These are phyloP conservation scores for Monilinia laxa DNA, from an alignment of 2,329 filamentous ascomycete species.

Conservation along the genomic window DNA sequence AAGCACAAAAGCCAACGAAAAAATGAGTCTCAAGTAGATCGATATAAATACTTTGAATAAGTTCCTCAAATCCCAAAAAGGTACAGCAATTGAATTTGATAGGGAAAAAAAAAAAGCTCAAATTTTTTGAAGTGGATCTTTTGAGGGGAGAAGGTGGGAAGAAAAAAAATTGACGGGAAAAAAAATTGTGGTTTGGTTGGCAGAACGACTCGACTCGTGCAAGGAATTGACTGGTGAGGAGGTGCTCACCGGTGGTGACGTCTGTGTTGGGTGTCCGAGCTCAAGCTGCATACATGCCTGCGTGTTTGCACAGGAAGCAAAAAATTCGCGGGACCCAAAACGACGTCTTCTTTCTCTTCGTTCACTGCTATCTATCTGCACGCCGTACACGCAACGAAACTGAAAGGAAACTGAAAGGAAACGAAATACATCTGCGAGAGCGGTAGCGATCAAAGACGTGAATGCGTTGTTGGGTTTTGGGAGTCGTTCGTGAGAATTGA, in stretches of 20 bases:
- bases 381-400: too few species aligned
- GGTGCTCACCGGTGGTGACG: constrained; percentile 19
- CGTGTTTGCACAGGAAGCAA: background rate
- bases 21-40: too few species aligned
- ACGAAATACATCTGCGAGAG: too few species aligned
- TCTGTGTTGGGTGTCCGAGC: constrained; percentile 10
- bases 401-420: too few species aligned
- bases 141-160: background rate
- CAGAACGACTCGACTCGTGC: constrained; percentile 6
- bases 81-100: too few species aligned
- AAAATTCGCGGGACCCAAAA: background rate
- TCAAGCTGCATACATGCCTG: constrained; percentile 7
- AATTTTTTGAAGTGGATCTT: constrained; percentile 4
- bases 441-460: too few species aligned
- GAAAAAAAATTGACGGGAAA: background rate
- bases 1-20: too few species aligned
- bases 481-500: too few species aligned
- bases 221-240: background rate
- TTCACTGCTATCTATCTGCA: background rate
- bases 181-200: constrained; percentile 14
- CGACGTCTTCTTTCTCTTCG: background rate
- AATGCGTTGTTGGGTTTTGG: too few species aligned
- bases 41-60: too few species aligned
- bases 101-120: background rate
- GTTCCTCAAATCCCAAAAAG: too few species aligned